These are phyloP conservation scores for Aspergillus piperis DNA, from an alignment of 2,329 filamentous ascomycete species.

Conservation along the genomic window DNA sequence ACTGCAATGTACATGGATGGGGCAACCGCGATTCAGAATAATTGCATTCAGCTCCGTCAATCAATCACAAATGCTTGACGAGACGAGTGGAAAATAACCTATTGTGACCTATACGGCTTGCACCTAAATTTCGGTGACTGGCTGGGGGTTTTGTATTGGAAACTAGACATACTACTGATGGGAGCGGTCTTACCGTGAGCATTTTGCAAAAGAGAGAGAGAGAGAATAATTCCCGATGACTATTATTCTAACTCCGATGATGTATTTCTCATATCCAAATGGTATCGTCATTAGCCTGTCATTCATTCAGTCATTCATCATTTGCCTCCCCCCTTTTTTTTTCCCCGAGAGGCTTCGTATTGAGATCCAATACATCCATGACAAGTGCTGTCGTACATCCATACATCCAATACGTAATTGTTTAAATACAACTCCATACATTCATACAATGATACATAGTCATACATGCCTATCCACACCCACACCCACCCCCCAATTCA, in stretches of 20 bases:
- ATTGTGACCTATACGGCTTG: not conserved
- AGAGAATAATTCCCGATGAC: not conserved
- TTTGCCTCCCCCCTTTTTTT: slow-evolving; percentile 12
- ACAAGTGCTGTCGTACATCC: not conserved
- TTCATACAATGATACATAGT: not conserved
- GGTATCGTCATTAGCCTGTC: not conserved
- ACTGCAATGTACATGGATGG: not conserved
- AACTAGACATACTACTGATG: not conserved
- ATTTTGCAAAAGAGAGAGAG: not conserved
- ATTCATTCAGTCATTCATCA: too few species aligned
- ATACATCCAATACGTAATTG: slow-evolving; percentile 10
- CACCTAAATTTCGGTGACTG: not conserved
- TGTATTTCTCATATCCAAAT: slow-evolving; percentile 3
- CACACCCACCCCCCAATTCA: not conserved
- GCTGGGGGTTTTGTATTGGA: not conserved
- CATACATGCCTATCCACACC: not conserved
- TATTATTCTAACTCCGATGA: not conserved
- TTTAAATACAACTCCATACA: not conserved
- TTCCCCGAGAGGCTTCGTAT: slow-evolving; percentile 9
- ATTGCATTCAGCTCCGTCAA: not conserved
- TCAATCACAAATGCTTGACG: not conserved
- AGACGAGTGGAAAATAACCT: not conserved
- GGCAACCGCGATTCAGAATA: not conserved
- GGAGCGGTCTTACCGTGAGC: not conserved
- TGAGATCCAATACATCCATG: not conserved